Conservation (phyloP, 371 early-diverging fungal species). For the Mucor sp. region DNA sequence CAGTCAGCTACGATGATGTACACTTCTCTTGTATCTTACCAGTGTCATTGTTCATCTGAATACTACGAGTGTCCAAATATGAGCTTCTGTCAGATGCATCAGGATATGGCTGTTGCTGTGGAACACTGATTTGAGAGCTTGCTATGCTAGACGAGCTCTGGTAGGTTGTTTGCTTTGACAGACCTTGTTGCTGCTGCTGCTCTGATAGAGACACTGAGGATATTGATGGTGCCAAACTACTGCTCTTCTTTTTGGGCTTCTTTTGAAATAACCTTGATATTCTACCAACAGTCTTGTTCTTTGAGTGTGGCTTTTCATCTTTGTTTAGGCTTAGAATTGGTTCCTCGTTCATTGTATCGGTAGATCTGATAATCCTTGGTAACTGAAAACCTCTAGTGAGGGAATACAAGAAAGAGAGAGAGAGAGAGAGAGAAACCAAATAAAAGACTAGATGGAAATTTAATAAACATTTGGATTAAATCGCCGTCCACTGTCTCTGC, state of each 20-base stretch:
- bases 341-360: neutral
- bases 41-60: neutral
- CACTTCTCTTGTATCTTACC: conserved; percentile 1
- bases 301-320: conserved; percentile 6
- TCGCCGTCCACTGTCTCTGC: neutral
- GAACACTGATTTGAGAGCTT: conserved; percentile 11
- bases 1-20: neutral
- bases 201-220: conserved; percentile 34
- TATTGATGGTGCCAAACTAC: conserved; percentile 19
- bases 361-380: neutral
- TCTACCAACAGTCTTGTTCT: conserved; percentile 41
- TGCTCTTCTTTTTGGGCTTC: conserved; percentile 33
- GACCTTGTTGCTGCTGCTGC: conserved; percentile 14
- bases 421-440: conserved; percentile 5
- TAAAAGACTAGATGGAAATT: neutral
- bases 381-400: neutral
- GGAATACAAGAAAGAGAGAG: neutral
- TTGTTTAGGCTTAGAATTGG: neutral
- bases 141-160: conserved; percentile 14
- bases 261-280: conserved; percentile 48
- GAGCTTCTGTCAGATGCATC: conserved; percentile 4
- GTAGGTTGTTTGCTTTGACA: conserved; percentile 16
- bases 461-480: neutral
- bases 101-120: neutral
- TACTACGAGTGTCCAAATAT: neutral